Conservation (phyloP, 108 stramenopile species). For the Mediolabrus comicus region DNA sequence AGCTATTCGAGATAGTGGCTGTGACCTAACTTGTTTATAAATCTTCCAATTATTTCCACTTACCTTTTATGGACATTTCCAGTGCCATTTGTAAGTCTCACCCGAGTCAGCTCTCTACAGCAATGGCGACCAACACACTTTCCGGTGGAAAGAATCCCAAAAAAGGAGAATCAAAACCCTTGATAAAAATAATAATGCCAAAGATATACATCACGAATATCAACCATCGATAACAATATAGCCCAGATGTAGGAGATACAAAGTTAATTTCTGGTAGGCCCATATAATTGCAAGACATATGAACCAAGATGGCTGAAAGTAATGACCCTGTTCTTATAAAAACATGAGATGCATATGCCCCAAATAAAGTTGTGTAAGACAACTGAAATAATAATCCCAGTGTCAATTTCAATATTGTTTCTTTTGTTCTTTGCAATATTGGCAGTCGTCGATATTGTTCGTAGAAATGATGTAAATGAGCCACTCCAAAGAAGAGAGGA, state of each 20-base stretch:
- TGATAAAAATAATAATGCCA: conserved; percentile 55
- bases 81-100: no score
- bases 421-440: conserved; percentile 1
- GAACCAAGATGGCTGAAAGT: conserved; percentile 48
- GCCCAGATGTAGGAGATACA: conserved; percentile 22
- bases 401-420: conserved; percentile 6
- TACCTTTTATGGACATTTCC: no score
- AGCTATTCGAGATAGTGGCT: no score
- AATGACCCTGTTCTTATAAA: conserved; percentile 72
- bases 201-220: conserved; percentile 44
- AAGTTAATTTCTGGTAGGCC: conserved; percentile 73
- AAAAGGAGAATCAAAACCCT: conserved; percentile 37
- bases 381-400: conserved; percentile 54
- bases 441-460: conserved; percentile 18
- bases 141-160: conserved; percentile 13
- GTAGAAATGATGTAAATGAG: conserved; percentile 78
- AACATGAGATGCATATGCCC: conserved; percentile 67
- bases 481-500: conserved; percentile 83
- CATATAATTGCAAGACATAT: conserved; percentile 84
- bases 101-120: neutral
- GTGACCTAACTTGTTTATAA: no score
- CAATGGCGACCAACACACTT: conserved; percentile 24
- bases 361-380: conserved; percentile 80
- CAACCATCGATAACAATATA: conserved; percentile 52
- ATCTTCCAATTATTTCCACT: no score